Evolutionary conservation across 345 rosid species (phyloP).

Genomic region (Psidium friedrichsthalianum): DNA sequence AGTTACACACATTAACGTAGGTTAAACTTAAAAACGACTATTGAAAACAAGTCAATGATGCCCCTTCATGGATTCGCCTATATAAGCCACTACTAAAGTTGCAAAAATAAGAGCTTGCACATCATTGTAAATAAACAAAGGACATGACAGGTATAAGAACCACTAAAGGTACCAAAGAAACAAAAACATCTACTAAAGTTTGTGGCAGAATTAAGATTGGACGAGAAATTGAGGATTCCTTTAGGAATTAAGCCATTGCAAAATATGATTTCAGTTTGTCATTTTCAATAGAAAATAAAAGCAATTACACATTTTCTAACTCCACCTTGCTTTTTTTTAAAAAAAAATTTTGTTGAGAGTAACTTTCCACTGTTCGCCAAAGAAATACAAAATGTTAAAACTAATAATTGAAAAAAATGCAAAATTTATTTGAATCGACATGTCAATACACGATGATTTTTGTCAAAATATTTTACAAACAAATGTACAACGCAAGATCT

Average conservation of each 20-base stretch:
- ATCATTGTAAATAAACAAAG: background rate
- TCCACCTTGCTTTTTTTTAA: background rate
- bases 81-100: background rate
- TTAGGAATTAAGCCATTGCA: background rate
- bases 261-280: background rate
- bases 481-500: background rate
- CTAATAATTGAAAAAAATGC: background rate
- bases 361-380: background rate
- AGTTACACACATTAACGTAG: too few relatives aligned
- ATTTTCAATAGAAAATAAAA: background rate
- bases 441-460: background rate
- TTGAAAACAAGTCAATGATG: background rate
- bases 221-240: background rate
- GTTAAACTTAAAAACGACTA: too few relatives aligned
- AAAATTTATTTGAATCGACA: background rate
- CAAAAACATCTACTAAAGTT: background rate
- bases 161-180: background rate
- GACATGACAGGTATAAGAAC: background rate
- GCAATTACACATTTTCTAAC: background rate
- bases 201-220: background rate
- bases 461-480: background rate
- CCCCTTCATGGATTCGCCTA: background rate
- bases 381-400: background rate
- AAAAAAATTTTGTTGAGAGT: background rate
- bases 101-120: background rate